These are phyloP conservation scores for Salvia splendens DNA, from an alignment of 257 asterid genomes.

Conservation along the genomic window DNA sequence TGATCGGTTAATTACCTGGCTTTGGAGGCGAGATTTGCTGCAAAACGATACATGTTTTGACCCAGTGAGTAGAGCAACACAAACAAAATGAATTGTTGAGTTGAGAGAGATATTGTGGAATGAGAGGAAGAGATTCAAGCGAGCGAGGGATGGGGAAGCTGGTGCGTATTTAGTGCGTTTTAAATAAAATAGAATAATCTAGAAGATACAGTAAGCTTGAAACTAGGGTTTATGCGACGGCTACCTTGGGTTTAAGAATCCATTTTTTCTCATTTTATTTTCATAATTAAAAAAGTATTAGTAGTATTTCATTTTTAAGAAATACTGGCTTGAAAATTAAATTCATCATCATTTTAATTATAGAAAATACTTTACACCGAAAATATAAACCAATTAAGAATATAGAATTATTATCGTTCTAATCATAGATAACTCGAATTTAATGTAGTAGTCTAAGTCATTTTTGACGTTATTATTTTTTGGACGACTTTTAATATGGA, in stretches of 20 bases:
- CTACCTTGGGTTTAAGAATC: constrained; percentile 30
- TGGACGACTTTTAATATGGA: background rate
- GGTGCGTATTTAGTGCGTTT: background rate
- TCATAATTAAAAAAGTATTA: too few species aligned
- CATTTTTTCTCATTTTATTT: background rate
- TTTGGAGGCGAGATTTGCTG: constrained; percentile 80
- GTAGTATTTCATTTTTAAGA: too few species aligned
- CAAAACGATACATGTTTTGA: constrained; percentile 69
- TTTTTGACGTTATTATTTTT: background rate
- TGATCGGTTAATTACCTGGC: constrained; percentile 45
- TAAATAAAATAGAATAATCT: constrained; percentile 57
- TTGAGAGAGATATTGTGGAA: background rate
- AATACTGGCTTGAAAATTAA: too few species aligned
- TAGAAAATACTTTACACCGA: too few species aligned
- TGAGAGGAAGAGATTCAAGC: background rate
- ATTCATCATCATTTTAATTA: background rate
- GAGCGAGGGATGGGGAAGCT: background rate
- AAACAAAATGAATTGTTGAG: background rate
- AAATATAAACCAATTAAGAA: too few species aligned
- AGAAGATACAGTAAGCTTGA: constrained; percentile 39
- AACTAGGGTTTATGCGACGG: constrained; percentile 49
- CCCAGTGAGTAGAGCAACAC: background rate
- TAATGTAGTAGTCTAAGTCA: too few species aligned
- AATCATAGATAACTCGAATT: too few species aligned
- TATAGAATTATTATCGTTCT: too few species aligned